These are phyloP conservation scores for Liriodendron chinense DNA, from an alignment of 164 flowering plant species.

Conservation along the genomic window DNA sequence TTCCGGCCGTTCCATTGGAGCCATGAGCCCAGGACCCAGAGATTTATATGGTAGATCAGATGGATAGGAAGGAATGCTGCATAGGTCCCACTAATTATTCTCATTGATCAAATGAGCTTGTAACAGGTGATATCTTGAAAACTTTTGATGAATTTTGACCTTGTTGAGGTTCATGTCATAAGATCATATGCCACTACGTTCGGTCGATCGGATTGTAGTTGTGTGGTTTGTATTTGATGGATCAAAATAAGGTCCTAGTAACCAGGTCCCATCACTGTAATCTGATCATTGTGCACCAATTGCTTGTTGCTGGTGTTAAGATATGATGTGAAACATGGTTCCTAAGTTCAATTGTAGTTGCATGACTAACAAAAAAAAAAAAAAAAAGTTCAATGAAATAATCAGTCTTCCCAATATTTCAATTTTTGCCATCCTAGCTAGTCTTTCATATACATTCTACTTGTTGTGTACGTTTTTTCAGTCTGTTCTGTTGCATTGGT, in stretches of 20 bases:
- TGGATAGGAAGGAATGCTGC: not conserved
- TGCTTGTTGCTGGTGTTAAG: not conserved
- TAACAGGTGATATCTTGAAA: not conserved
- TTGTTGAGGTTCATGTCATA: too few species aligned
- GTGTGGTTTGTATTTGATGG: too few species aligned
- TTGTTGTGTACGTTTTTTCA: too few species aligned
- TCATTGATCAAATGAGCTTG: not conserved
- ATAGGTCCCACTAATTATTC: not conserved
- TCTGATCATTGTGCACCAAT: not conserved
- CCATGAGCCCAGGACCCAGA: conserved; percentile 80
- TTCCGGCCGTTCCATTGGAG: conserved; percentile 76
- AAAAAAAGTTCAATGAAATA: too few species aligned
- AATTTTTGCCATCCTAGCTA: too few species aligned
- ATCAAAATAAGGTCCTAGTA: not conserved
- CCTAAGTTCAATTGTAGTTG: too few species aligned
- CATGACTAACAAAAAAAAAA: too few species aligned
- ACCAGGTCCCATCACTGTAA: not conserved
- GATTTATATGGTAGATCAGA: conserved; percentile 71
- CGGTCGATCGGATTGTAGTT: too few species aligned
- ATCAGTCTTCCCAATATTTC: too few species aligned
- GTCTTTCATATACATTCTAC: too few species aligned
- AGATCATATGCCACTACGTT: too few species aligned
- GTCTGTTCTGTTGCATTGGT: too few species aligned
- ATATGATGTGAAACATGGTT: not conserved
- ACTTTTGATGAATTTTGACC: not conserved